Evolutionary conservation across 345 rosid species (phyloP).

Genomic region (Sisymbrium irio): DNA sequence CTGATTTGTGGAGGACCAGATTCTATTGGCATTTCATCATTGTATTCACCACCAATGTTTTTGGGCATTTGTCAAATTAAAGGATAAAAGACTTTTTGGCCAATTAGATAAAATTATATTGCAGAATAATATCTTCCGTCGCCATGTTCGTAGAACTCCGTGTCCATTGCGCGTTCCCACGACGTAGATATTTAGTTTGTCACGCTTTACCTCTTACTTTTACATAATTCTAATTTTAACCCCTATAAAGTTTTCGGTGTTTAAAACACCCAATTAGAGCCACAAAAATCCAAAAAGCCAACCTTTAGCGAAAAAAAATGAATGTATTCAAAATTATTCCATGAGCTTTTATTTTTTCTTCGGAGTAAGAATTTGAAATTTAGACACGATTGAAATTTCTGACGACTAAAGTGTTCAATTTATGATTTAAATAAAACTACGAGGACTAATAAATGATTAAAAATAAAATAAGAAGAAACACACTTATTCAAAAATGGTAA

Average conservation of each 20-base stretch:
- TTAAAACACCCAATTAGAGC: not conserved
- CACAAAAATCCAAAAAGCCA: too few species aligned
- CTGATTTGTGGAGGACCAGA: conserved; percentile 25
- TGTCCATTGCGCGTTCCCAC: conserved; percentile 32
- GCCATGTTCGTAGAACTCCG: conserved; percentile 19
- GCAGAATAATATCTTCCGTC: not conserved
- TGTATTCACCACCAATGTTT: not conserved
- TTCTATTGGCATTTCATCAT: conserved; percentile 7
- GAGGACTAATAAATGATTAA: conserved; percentile 12
- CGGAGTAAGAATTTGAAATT: not conserved
- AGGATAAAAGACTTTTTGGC: conserved; percentile 13
- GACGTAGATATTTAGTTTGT: conserved; percentile 15
- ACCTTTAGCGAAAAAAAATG: too few species aligned
- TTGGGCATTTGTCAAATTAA: not conserved
- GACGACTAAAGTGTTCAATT: not conserved
- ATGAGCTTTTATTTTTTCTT: not conserved
- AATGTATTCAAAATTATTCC: too few species aligned
- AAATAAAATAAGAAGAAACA: not conserved
- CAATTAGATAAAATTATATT: not conserved
- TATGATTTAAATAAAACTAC: not conserved
- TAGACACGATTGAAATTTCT: not conserved
- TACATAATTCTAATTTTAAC: not conserved
- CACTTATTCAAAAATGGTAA: conserved; percentile 25
- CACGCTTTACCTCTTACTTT: not conserved
- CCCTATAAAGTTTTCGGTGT: not conserved